Conservation (phyloP, 1,284 basidiomycete species). For the Cutaneotrichosporon cutaneum region DNA sequence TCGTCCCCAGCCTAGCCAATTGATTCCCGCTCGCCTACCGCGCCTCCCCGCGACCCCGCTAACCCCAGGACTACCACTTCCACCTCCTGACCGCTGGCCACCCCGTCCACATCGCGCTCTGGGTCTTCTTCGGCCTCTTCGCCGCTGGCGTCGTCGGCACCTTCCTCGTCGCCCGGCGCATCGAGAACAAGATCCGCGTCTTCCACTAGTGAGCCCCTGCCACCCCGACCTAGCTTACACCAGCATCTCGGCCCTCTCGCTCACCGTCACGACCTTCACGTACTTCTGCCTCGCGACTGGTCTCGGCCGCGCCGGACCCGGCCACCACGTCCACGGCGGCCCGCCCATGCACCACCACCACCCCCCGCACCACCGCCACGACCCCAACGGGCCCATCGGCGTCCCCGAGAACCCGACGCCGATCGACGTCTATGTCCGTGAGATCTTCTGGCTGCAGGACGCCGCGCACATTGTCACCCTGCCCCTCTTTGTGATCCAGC, state of each 20-base stretch:
- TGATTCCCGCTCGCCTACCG: too few relatives aligned
- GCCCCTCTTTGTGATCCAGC: constrained; percentile 40
- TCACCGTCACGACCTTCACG: constrained; percentile 43
- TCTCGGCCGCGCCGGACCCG: constrained; percentile 31
- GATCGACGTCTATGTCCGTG: constrained; percentile 31
- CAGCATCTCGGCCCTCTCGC: constrained; percentile 39
- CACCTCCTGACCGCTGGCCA: not conserved
- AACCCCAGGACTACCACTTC: not conserved
- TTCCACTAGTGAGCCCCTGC: constrained; percentile 44
- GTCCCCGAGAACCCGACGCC: constrained; percentile 10
- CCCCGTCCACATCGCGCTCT: constrained; percentile 27
- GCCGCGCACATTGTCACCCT: constrained; percentile 35
- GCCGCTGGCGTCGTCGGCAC: constrained; percentile 36
- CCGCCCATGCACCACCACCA: constrained; percentile 6
- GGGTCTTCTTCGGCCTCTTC: constrained; percentile 45
- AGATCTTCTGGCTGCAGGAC: constrained; percentile 39
- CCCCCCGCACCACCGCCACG: constrained; percentile 3
- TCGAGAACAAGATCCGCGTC: constrained; percentile 38
- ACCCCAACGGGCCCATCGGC: not conserved
- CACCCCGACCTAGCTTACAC: not conserved
- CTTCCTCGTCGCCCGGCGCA: constrained; percentile 34
- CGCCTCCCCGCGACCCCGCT: not conserved
- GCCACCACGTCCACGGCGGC: not conserved
- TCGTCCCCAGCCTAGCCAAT: too few relatives aligned
- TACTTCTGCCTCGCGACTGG: constrained; percentile 46